Evolutionary conservation across 352 stramenopile species (phyloP), one percentile per base, ranked within the genome.

Genomic region (Discostella stelligera): DNA sequence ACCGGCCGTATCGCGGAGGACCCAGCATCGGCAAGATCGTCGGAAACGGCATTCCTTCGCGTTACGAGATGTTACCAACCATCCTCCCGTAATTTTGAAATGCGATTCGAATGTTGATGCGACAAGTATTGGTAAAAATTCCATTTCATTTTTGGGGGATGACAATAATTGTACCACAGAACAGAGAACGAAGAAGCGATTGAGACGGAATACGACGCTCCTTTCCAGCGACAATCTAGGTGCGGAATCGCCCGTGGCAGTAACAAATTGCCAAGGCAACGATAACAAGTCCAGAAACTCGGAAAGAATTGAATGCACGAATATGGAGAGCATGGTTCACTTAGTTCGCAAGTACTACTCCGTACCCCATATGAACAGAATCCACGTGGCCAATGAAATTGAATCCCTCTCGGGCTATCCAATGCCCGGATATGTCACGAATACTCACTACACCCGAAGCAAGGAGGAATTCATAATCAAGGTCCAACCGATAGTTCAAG

Each of bases 401-500:
- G 56, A 79, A 66, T 20, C 14, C 9, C 25, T 79, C 1, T 61
- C 69, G 0, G 32, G 56, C 2, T 79, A 83, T 71, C 64, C 68
- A 18, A 71, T 78, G 58, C 30, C 53, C 30, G 62, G 54, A 0
- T 68, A 44, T 21, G 16, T 1, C 6, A 41, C 25, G 3, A 50
- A 59, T n/a, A 50, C 62, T 13, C 3, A 49, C 14, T 13, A 41
- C 3, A 32, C 27, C 25, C 55, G 14, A 41, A 30, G 50, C 11
- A 67, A 64, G 41, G 14, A 37, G 30, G 50, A 79, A 54, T 79
- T 83, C n/a, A 8, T 83, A 0, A 23, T 60, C 39, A 63, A 55
- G 21, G 53, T 76, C 16, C 50, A 71, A 53, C 69, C 75, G 13
- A 71, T 83, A 14, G 75, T 79, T 18, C 49, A 48, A 62, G 52